Conservation (phyloP, 2,329 filamentous ascomycete genomes). For the Verruconis gallopava region DNA sequence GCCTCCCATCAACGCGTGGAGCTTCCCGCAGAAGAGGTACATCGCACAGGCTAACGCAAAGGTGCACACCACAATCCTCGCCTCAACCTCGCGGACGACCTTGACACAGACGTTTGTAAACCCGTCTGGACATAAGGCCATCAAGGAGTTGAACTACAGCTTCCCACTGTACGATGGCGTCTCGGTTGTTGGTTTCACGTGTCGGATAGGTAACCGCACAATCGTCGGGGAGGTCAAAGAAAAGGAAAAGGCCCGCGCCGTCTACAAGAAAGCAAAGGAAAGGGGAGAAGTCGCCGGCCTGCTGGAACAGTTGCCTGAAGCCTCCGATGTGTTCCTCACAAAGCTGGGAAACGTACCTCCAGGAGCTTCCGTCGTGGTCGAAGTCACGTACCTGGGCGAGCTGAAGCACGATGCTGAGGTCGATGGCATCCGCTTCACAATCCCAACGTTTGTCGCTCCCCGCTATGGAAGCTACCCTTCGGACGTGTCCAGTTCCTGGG, state of each 20-base stretch:
- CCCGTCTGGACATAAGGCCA: slow-evolving; percentile 29
- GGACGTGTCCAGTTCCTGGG: slow-evolving; percentile 16
- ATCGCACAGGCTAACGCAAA: slow-evolving; percentile 47
- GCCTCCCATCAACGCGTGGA: background rate
- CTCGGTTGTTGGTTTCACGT: slow-evolving; percentile 54
- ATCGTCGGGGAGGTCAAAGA: slow-evolving; percentile 56
- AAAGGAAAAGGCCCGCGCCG: slow-evolving; percentile 45
- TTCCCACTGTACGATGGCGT: slow-evolving; percentile 65
- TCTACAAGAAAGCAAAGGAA: slow-evolving; percentile 45
- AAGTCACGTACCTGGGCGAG: slow-evolving; percentile 55
- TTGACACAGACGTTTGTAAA: slow-evolving; percentile 51
- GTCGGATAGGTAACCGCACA: slow-evolving; percentile 45
- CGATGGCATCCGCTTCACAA: slow-evolving; percentile 55
- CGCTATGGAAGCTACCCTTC: slow-evolving; percentile 45
- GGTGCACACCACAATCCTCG: slow-evolving; percentile 48
- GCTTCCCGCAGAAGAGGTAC: slow-evolving; percentile 10
- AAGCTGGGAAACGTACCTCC: slow-evolving; percentile 55
- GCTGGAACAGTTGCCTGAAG: slow-evolving; percentile 46
- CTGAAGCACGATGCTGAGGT: slow-evolving; percentile 58
- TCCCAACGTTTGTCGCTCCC: slow-evolving; percentile 54
- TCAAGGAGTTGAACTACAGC: slow-evolving; percentile 47
- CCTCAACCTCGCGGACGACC: slow-evolving; percentile 38
- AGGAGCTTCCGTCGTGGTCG: slow-evolving; percentile 41
- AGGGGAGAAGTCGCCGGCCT: slow-evolving; percentile 51
- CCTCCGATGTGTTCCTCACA: slow-evolving; percentile 55